These are phyloP conservation scores for Elongisporangium prolatum DNA, from an alignment of 352 stramenopile genomes.

Conservation along the genomic window DNA sequence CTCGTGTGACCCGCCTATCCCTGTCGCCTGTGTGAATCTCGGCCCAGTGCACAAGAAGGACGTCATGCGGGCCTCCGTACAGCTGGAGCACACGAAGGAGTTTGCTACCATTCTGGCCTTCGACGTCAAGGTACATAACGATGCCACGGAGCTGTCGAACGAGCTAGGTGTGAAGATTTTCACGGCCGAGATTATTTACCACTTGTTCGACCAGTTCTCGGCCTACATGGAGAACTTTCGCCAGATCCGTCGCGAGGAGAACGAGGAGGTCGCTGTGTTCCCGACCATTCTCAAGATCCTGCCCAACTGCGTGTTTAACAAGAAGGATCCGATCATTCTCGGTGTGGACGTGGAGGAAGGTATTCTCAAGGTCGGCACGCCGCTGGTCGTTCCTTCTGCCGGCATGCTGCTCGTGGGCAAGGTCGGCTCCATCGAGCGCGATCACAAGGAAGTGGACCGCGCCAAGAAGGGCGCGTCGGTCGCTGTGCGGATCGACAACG, in stretches of 20 bases:
- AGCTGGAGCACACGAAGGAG: conserved; percentile 97
- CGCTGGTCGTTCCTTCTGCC: conserved; percentile 83
- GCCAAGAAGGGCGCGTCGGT: conserved; percentile 93
- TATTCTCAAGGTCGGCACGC: conserved; percentile 97
- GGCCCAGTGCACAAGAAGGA: conserved; percentile 99
- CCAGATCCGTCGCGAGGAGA: conserved; percentile 88
- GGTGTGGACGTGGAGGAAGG: conserved; percentile 96
- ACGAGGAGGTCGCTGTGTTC: conserved; percentile 91
- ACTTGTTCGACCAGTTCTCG: conserved; percentile 99
- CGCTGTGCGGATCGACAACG: conserved; percentile 97
- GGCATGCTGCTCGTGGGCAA: conserved; percentile 90
- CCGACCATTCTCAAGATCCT: conserved; percentile 97
- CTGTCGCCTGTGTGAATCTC: conserved; percentile 95
- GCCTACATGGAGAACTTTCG: conserved; percentile 96
- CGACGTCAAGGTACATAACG: conserved; percentile 96
- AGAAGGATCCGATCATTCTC: conserved; percentile 99
- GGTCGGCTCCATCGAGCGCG: conserved; percentile 95
- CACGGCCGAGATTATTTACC: conserved; percentile 99
- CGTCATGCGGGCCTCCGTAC: conserved; percentile 97
- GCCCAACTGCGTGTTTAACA: conserved; percentile 98
- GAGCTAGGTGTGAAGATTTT: conserved; percentile 98
- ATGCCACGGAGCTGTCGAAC: conserved; percentile 88
- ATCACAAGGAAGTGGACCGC: conserved; percentile 94
- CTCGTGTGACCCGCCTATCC: conserved; percentile 92
- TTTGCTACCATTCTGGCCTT: conserved; percentile 98